These are phyloP conservation scores for Planoprotostelium fungivorum DNA, from an alignment of 78 protist genomes.

Conservation along the genomic window DNA sequence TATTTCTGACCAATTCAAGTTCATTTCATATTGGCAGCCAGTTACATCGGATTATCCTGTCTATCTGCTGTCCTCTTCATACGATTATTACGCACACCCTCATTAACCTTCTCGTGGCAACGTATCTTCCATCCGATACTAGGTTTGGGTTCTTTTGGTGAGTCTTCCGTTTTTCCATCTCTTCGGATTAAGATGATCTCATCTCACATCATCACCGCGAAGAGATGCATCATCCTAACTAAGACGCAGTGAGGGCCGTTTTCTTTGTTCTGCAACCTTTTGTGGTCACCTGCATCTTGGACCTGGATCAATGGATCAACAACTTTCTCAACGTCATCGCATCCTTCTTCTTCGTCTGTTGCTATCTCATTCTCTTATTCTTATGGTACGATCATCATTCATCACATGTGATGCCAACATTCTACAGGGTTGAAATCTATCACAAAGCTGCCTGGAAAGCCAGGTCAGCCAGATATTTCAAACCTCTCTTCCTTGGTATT, in stretches of 20 bases:
- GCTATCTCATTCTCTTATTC: neutral
- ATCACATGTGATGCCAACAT: neutral
- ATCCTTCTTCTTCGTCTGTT: neutral
- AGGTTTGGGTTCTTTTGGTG: neutral
- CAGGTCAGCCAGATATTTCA: neutral
- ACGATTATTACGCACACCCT: neutral
- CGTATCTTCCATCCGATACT: neutral
- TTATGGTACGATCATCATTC: neutral
- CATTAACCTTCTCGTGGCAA: neutral
- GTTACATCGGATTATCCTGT: neutral
- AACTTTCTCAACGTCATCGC: neutral
- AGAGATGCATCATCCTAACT: neutral
- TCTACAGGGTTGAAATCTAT: neutral
- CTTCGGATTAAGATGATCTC: no score
- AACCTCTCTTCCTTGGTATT: neutral
- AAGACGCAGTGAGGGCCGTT: neutral
- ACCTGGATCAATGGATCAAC: neutral
- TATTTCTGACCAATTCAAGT: neutral
- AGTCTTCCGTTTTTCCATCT: neutral
- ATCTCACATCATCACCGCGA: neutral
- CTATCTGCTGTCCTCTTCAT: neutral
- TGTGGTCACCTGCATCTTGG: neutral
- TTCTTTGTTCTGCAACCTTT: neutral
- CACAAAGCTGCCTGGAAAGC: neutral
- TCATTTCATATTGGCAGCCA: neutral